phyloP scores from a whole-genome alignment of 345 rosid genomes.

The Citrus reticulata region DNA sequence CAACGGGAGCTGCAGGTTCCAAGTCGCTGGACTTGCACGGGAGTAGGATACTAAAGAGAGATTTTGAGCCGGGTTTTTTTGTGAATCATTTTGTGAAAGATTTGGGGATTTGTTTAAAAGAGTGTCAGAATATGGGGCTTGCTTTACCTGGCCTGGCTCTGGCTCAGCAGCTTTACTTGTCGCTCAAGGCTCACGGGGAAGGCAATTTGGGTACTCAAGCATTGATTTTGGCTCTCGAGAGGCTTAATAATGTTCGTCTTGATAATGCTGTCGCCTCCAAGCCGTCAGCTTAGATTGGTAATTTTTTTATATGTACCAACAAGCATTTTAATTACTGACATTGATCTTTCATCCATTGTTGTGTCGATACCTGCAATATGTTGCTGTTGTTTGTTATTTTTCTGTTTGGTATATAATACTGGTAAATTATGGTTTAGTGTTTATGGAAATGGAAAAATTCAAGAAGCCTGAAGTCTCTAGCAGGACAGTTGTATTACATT shows the following conservation, averaged over 20 bases:
- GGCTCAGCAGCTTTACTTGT: conserved; percentile 87
- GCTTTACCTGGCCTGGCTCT: conserved; percentile 84
- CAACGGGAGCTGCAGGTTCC: conserved; percentile 70
- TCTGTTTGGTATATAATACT: neutral
- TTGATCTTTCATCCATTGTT: neutral
- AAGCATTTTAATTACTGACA: neutral
- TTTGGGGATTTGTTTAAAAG: conserved; percentile 84
- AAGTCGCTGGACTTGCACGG: conserved; percentile 68
- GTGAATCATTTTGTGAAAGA: conserved; percentile 89
- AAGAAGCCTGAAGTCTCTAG: neutral
- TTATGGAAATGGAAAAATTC: neutral
- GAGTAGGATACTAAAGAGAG: conserved; percentile 65
- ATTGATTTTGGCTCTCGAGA: conserved; percentile 72
- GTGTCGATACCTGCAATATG: neutral
- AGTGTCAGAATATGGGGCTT: conserved; percentile 81
- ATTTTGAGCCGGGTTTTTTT: conserved; percentile 76
- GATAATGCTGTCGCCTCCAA: conserved; percentile 5
- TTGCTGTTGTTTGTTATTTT: neutral
- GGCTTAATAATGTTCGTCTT: conserved; percentile 70
- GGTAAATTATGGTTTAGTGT: neutral
- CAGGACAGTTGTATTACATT: neutral
- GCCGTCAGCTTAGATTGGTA: conserved; percentile 14
- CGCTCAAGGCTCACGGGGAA: conserved; percentile 86
- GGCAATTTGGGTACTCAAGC: conserved; percentile 81
- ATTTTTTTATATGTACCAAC: neutral